Conservation (phyloP, 495 filamentous ascomycete species). For the Jackrogersella minutella region DNA sequence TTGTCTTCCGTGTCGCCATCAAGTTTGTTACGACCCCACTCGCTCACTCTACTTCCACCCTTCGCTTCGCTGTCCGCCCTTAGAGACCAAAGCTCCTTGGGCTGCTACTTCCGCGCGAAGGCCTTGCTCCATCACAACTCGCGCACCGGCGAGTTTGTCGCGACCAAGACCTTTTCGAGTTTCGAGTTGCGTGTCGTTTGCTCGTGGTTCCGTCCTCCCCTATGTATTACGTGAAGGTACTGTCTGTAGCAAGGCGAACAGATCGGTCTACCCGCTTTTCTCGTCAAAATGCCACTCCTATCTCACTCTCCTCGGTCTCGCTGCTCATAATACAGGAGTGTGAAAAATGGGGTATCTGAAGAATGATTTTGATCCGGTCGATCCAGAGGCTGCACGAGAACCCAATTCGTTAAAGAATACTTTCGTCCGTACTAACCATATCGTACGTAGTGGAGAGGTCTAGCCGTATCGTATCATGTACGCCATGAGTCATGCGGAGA, state of each 20-base stretch:
- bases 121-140: slow-evolving; percentile 1
- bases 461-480: slow-evolving; percentile 39
- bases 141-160: slow-evolving; percentile 1
- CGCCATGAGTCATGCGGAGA: slow-evolving; percentile 36
- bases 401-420: slow-evolving; percentile 26
- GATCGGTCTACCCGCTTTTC: slow-evolving; percentile 9
- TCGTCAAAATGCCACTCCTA: slow-evolving; percentile 38
- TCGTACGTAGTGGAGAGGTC: slow-evolving; percentile 30
- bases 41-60: slow-evolving; percentile 16
- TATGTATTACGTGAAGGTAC: slow-evolving; percentile 5
- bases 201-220: slow-evolving; percentile 30
- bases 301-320: slow-evolving; percentile 30
- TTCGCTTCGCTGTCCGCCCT: slow-evolving; percentile 5
- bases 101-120: neutral
- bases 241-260: slow-evolving; percentile 19
- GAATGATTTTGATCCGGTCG: slow-evolving; percentile 39
- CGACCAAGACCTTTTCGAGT: slow-evolving; percentile 19
- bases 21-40: slow-evolving; percentile 24
- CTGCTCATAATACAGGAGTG: slow-evolving; percentile 38
- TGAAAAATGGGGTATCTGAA: slow-evolving; percentile 41
- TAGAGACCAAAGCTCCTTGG: neutral
- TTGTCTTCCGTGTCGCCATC: slow-evolving; percentile 3
- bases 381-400: slow-evolving; percentile 29
- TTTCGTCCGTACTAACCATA: slow-evolving; percentile 14
- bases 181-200: slow-evolving; percentile 24